phyloP scores from a whole-genome alignment of 2,329 filamentous ascomycete species.

The Clathrospora elynae region DNA sequence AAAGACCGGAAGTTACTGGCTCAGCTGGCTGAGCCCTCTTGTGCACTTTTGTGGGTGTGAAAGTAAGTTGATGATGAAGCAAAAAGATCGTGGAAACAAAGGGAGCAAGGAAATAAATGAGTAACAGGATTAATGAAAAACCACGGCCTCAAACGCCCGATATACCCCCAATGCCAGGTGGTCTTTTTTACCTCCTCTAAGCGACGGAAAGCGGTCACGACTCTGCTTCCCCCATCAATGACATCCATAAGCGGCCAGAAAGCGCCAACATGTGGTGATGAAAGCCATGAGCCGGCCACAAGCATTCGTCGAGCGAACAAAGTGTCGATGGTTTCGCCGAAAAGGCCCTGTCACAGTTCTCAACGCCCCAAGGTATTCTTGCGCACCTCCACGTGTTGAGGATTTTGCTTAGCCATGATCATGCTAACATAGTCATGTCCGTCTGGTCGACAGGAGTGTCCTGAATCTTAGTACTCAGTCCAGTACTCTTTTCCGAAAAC shows the following conservation, averaged over 20 bases:
- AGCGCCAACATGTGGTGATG: neutral
- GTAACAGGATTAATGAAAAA: neutral
- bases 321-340: neutral
- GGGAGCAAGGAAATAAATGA: neutral
- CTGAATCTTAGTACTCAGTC: neutral
- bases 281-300: neutral
- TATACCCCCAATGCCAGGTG: neutral
- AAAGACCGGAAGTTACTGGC: neutral
- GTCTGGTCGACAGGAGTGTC: neutral
- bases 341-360: neutral
- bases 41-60: neutral
- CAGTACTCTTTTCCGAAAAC: neutral
- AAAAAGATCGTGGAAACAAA: neutral
- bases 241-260: neutral
- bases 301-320: neutral
- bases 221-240: neutral
- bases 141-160: neutral
- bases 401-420: conserved; percentile 1
- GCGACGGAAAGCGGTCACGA: neutral
- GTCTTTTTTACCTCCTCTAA: neutral
- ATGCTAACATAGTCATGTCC: conserved; percentile 4
- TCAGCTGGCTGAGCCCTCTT: neutral
- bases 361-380: neutral
- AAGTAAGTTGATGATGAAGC: neutral
- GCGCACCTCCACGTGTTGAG: neutral